These are phyloP conservation scores for Colletotrichum agaves DNA, from an alignment of 2,329 filamentous ascomycete species.

Conservation along the genomic window DNA sequence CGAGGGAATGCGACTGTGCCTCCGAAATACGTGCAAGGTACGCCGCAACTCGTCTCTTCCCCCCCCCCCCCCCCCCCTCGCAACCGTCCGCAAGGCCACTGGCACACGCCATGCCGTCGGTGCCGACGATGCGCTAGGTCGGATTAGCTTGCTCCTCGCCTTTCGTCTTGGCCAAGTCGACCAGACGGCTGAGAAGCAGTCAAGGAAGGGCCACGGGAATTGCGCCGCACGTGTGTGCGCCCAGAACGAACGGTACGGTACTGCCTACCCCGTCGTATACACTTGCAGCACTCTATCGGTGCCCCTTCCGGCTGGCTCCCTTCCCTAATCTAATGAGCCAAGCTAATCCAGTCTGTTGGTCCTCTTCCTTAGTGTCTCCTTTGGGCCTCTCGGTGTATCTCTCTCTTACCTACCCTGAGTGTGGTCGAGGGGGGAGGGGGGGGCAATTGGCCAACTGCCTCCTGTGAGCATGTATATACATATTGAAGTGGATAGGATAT, in stretches of 20 bases:
- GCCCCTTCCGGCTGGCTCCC: constrained; percentile 39
- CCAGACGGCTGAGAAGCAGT: constrained; percentile 30
- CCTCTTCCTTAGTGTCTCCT: constrained; percentile 37
- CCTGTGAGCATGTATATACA: constrained; percentile 16
- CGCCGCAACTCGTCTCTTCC: constrained; percentile 15
- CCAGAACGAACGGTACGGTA: constrained; percentile 40
- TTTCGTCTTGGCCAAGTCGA: constrained; percentile 26
- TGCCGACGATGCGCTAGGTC: constrained; percentile 32
- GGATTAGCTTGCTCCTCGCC: constrained; percentile 26
- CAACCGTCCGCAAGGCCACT: constrained; percentile 26
- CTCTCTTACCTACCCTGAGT: constrained; percentile 38
- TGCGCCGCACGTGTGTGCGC: constrained; percentile 38
- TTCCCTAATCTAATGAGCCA: constrained; percentile 39
- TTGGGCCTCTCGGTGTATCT: constrained; percentile 39
- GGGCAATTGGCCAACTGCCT: constrained; percentile 19
- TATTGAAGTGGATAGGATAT: constrained; percentile 23
- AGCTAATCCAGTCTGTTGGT: constrained; percentile 40
- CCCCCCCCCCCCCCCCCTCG: constrained; percentile 21
- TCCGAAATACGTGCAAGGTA: constrained; percentile 21
- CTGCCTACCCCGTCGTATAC: constrained; percentile 37
- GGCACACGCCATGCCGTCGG: constrained; percentile 36
- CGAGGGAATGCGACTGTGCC: constrained; percentile 31
- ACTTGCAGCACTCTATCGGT: constrained; percentile 39
- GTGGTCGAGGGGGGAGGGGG: constrained; percentile 29
- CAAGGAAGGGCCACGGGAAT: constrained; percentile 32